Evolutionary conservation across 2,329 filamentous ascomycete genomes (phyloP).

Genomic region (Trichoderma sp.): DNA sequence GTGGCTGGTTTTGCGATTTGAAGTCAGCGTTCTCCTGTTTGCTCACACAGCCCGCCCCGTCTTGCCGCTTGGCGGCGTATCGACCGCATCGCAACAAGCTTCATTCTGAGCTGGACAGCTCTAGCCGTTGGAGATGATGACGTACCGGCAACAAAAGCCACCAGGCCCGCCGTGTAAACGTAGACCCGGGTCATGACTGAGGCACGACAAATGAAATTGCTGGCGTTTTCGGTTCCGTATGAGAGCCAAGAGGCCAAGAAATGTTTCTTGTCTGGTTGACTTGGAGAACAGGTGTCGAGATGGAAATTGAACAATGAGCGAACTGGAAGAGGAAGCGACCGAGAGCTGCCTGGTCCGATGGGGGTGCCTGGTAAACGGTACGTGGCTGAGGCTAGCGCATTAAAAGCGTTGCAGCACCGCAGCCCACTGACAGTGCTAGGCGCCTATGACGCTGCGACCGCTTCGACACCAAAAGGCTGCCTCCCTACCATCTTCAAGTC

Average conservation of each 20-base stretch:
- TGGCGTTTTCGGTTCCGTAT: not conserved
- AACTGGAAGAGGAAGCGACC: slow-evolving; percentile 1
- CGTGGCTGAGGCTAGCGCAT: not conserved
- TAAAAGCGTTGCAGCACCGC: not conserved
- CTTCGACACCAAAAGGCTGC: not conserved
- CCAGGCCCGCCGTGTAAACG: slow-evolving; percentile 48
- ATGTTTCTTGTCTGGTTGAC: not conserved
- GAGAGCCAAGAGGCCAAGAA: not conserved
- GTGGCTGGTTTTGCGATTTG: slow-evolving; percentile 54
- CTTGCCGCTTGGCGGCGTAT: slow-evolving; percentile 5
- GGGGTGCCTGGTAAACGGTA: slow-evolving; percentile 3
- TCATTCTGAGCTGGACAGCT: not conserved
- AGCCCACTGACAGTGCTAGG: not conserved
- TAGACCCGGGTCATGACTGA: slow-evolving; percentile 48
- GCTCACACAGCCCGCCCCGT: not conserved
- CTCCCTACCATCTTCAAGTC: not conserved
- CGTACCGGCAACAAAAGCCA: slow-evolving; percentile 50
- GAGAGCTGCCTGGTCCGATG: slow-evolving; percentile 20
- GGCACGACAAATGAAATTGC: not conserved
- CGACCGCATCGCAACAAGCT: slow-evolving; percentile 3
- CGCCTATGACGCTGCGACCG: not conserved
- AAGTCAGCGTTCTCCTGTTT: slow-evolving; percentile 6
- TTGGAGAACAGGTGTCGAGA: slow-evolving; percentile 20
- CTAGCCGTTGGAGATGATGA: slow-evolving; percentile 28
- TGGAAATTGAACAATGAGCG: slow-evolving; percentile 21